These are phyloP conservation scores for Hysterium pulicare DNA, from an alignment of 2,329 filamentous ascomycete genomes.

Conservation along the genomic window DNA sequence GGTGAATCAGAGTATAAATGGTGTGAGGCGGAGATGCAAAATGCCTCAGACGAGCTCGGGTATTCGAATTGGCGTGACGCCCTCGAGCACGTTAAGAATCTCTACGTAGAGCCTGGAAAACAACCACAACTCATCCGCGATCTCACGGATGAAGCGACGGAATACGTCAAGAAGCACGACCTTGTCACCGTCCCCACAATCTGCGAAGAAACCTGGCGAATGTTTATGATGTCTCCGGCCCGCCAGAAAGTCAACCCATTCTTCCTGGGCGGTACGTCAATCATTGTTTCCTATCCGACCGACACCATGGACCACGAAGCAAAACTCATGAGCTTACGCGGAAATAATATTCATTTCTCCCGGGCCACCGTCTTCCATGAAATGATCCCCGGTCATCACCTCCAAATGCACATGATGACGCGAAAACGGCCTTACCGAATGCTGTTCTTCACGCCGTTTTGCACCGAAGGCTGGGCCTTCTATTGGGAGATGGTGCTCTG, in stretches of 20 bases:
- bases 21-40: constrained; percentile 56
- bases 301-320: constrained; percentile 51
- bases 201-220: constrained; percentile 53
- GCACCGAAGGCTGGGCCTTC: constrained; percentile 59
- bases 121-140: constrained; percentile 52
- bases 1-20: constrained; percentile 53
- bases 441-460: constrained; percentile 57
- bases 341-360: constrained; percentile 57
- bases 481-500: constrained; percentile 62
- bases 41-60: constrained; percentile 49
- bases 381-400: constrained; percentile 57
- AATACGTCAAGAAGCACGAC: constrained; percentile 52
- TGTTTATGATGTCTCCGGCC: constrained; percentile 55
- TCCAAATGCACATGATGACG: constrained; percentile 51
- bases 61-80: constrained; percentile 53
- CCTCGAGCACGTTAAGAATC: constrained; percentile 55
- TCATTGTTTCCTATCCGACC: constrained; percentile 57
- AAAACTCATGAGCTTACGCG: constrained; percentile 59
- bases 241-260: constrained; percentile 57
- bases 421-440: constrained; percentile 50
- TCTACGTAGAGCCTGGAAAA: constrained; percentile 52
- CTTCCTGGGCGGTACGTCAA: constrained; percentile 55
- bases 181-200: constrained; percentile 55
- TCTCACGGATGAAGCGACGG: constrained; percentile 51
- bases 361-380: constrained; percentile 61